Evolutionary conservation across 2,329 filamentous ascomycete genomes (phyloP).

Genomic region (Hypomyces rosellus): DNA sequence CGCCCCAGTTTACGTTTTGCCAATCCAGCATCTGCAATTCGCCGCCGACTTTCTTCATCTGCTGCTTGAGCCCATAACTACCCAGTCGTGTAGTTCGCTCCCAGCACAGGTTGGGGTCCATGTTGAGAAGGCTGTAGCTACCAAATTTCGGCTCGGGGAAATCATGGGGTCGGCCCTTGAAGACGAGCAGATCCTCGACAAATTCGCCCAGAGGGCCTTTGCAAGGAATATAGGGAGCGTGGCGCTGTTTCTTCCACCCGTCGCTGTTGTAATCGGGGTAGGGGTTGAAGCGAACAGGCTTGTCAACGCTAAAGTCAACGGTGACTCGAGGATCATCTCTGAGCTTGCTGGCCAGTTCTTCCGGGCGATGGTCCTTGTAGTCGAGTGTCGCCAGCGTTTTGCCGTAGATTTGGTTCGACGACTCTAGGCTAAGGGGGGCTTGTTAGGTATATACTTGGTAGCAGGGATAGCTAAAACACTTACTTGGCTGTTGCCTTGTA

Average conservation of each 20-base stretch:
- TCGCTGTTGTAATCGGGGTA: slow-evolving; percentile 64
- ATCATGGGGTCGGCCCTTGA: slow-evolving; percentile 51
- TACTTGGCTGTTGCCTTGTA: slow-evolving; percentile 36
- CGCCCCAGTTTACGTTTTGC: slow-evolving; percentile 63
- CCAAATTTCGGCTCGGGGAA: slow-evolving; percentile 59
- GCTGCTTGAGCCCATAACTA: slow-evolving; percentile 52
- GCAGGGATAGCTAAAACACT: slow-evolving; percentile 17
- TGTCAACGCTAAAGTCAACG: slow-evolving; percentile 36
- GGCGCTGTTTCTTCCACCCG: slow-evolving; percentile 50
- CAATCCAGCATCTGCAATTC: slow-evolving; percentile 44
- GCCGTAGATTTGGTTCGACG: slow-evolving; percentile 50
- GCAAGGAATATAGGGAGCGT: slow-evolving; percentile 57
- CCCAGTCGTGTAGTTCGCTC: slow-evolving; percentile 65
- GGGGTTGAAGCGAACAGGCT: slow-evolving; percentile 57
- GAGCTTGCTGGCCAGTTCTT: slow-evolving; percentile 25
- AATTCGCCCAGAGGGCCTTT: slow-evolving; percentile 55
- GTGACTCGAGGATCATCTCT: slow-evolving; percentile 27
- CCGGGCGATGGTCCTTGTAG: slow-evolving; percentile 31
- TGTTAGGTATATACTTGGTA: neutral
- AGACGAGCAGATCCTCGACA: slow-evolving; percentile 57
- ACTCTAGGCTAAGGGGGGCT: slow-evolving; percentile 31
- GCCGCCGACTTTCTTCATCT: slow-evolving; percentile 38
- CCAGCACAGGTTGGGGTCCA: slow-evolving; percentile 60
- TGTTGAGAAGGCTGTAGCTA: slow-evolving; percentile 51
- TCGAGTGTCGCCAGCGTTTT: slow-evolving; percentile 46